Conservation (phyloP, 73 alveolate genomes). For the Paramecium primaurelia region DNA sequence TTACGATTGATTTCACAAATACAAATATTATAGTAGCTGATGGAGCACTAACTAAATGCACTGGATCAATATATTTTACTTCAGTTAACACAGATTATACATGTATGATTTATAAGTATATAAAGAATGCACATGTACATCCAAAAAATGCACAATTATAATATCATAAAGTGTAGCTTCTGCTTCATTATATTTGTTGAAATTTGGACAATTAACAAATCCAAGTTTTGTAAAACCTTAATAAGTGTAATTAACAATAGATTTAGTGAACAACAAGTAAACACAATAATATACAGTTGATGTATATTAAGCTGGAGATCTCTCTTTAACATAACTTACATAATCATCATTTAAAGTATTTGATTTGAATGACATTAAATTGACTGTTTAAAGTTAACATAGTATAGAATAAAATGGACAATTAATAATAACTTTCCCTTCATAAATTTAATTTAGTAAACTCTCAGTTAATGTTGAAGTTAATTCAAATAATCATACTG, state of each 20-base stretch:
- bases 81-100: neutral
- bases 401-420: neutral
- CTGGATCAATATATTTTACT: neutral
- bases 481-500: neutral
- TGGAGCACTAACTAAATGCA: neutral
- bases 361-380: neutral
- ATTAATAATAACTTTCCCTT: neutral
- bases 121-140: neutral
- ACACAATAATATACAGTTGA: neutral
- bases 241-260: neutral
- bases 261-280: neutral
- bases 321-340: neutral
- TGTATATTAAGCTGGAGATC: slow-evolving; percentile 31
- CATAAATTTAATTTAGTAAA: neutral
- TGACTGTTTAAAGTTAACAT: neutral
- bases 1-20: neutral
- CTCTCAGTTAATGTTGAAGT: neutral
- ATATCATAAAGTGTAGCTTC: neutral
- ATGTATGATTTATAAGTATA: neutral
- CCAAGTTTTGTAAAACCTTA: slow-evolving; percentile 33
- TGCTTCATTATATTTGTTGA: neutral
- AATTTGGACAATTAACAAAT: slow-evolving; percentile 6
- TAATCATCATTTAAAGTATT: slow-evolving; percentile 2
- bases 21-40: slow-evolving; percentile 13
- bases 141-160: neutral